These are phyloP conservation scores for Kwoniella dejecticola DNA, from an alignment of 768 basidiomycete genomes.

Conservation along the genomic window DNA sequence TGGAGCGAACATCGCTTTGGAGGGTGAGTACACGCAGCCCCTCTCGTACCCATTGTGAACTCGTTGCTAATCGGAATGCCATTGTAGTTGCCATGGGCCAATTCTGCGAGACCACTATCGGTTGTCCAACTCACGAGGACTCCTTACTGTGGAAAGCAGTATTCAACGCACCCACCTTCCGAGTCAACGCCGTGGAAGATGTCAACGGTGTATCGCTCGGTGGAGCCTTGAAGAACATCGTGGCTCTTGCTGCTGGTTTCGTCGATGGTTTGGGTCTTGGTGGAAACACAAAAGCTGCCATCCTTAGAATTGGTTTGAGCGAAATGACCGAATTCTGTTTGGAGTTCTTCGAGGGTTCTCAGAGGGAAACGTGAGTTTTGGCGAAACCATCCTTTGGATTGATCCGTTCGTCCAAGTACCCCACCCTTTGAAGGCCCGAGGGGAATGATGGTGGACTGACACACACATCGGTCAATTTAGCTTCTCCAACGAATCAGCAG, in stretches of 20 bases:
- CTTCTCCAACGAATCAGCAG: conserved; percentile 54
- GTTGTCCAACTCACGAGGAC: conserved; percentile 54
- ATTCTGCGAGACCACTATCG: conserved; percentile 61
- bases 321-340: conserved; percentile 59
- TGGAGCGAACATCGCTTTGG: conserved; percentile 59
- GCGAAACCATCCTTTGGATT: conserved; percentile 35
- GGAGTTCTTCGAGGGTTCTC: conserved; percentile 58
- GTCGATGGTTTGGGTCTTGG: conserved; percentile 58
- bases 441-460: conserved; percentile 2
- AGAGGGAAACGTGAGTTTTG: conserved; percentile 51
- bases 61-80: neutral
- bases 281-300: conserved; percentile 59
- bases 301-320: conserved; percentile 59
- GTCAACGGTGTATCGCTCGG: conserved; percentile 59
- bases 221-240: conserved; percentile 60
- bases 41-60: neutral
- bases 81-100: conserved; percentile 56
- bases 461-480: conserved; percentile 16
- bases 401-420: neutral
- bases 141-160: conserved; percentile 57
- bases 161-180: conserved; percentile 57
- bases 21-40: conserved; percentile 33
- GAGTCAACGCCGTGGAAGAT: conserved; percentile 57
- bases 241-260: conserved; percentile 60
- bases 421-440: conserved; percentile 1